A percentile compares a stretch with the other conserved stretches of the same genome.
Evolutionary conservation across 768 basidiomycete species (phyloP).

Genomic region (Pisolithus tinctorius): DNA sequence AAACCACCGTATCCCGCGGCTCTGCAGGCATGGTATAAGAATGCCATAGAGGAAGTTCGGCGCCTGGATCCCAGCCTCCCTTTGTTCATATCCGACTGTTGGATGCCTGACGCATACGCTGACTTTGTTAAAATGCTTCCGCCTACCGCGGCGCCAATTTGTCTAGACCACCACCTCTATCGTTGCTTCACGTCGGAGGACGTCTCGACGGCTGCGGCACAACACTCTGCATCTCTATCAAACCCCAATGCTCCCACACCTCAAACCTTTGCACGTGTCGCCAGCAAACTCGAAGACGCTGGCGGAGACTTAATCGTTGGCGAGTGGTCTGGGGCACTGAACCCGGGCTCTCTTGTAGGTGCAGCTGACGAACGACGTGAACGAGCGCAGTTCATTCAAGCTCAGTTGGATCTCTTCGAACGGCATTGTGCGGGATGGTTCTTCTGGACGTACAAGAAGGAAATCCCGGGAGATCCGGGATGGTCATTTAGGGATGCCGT

Average conservation of each 20-base stretch:
- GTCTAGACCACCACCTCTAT: constrained; percentile 80
- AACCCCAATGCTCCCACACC: constrained; percentile 35
- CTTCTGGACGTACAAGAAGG: constrained; percentile 83
- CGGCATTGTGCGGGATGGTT: constrained; percentile 64
- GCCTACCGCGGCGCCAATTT: constrained; percentile 34
- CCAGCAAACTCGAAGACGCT: constrained; percentile 27
- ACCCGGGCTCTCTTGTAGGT: constrained; percentile 53
- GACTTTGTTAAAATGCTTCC: constrained; percentile 39
- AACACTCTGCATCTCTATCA: constrained; percentile 46
- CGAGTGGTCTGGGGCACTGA: constrained; percentile 76
- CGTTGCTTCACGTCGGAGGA: constrained; percentile 69
- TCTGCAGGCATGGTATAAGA: constrained; percentile 58
- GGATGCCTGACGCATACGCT: constrained; percentile 62
- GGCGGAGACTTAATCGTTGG: constrained; percentile 60
- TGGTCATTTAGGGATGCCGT: constrained; percentile 70
- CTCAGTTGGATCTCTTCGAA: constrained; percentile 65
- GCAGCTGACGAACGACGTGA: constrained; percentile 36
- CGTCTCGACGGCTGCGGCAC: constrained; percentile 41
- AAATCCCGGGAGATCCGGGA: constrained; percentile 55
- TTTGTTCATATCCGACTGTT: constrained; percentile 70
- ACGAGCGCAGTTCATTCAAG: constrained; percentile 44
- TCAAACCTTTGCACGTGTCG: constrained; percentile 33
- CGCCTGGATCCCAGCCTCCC: constrained; percentile 50
- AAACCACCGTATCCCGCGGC: constrained; percentile 40
- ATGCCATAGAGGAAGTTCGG: constrained; percentile 48